Percentiles rank a stretch among this genome's conserved stretches.
phyloP scores from a whole-genome alignment of 2,329 filamentous ascomycete species.

The Xylariaceae sp. region DNA sequence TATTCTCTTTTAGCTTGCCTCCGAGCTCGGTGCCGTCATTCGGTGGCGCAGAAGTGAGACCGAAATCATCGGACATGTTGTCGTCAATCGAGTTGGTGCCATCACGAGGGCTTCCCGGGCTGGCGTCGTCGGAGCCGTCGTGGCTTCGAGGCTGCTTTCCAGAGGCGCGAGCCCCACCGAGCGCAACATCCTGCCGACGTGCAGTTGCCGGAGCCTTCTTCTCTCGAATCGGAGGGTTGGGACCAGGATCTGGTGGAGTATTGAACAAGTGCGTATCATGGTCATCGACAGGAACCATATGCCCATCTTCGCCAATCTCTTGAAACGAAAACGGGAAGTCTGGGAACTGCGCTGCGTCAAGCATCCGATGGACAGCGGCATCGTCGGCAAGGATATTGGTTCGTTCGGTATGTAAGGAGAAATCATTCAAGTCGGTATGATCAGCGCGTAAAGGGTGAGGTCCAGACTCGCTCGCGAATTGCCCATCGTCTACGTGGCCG shows the following conservation, averaged over 20 bases:
- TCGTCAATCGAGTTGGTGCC: slow-evolving; percentile 47
- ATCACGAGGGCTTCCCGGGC: slow-evolving; percentile 39
- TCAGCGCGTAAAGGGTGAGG: slow-evolving; percentile 28
- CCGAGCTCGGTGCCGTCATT: slow-evolving; percentile 51
- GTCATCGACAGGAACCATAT: slow-evolving; percentile 38
- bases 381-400: slow-evolving; percentile 29
- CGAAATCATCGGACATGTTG: slow-evolving; percentile 54
- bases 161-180: slow-evolving; percentile 22
- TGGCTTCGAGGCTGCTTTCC: slow-evolving; percentile 22
- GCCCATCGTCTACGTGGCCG: slow-evolving; percentile 33
- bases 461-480: slow-evolving; percentile 29
- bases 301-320: slow-evolving; percentile 36
- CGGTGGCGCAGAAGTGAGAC: slow-evolving; percentile 40
- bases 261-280: slow-evolving; percentile 32
- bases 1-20: slow-evolving; percentile 51
- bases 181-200: slow-evolving; percentile 32
- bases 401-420: slow-evolving; percentile 33
- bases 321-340: slow-evolving; percentile 50
- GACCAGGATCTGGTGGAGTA: slow-evolving; percentile 24
- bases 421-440: slow-evolving; percentile 32
- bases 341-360: slow-evolving; percentile 45
- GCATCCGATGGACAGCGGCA: slow-evolving; percentile 31
- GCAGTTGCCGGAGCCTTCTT: slow-evolving; percentile 35
- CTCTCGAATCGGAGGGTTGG: slow-evolving; percentile 34
- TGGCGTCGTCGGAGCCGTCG: slow-evolving; percentile 42